Conservation (phyloP, 129 eudicot genomes). For the Arctium minus region DNA sequence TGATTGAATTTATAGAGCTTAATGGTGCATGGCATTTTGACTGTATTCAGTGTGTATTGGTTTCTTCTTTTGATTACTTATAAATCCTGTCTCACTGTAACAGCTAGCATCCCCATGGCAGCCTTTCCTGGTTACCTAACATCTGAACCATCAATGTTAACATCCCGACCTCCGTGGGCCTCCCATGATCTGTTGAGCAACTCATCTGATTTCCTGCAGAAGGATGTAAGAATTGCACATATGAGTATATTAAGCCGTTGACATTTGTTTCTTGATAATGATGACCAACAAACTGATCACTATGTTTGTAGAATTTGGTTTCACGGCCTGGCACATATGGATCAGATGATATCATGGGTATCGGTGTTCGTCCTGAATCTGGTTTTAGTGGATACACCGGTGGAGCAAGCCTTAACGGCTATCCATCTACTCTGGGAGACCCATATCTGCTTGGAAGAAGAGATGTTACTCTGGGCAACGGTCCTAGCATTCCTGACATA, state of each 20-base stretch:
- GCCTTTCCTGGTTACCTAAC: conserved; percentile 46
- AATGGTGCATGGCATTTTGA: background rate
- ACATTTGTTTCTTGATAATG: background rate
- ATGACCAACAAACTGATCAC: background rate
- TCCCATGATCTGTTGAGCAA: conserved; percentile 30
- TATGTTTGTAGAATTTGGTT: conserved; percentile 34
- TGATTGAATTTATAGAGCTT: background rate
- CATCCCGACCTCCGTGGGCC: conserved; percentile 29
- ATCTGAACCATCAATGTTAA: conserved; percentile 34
- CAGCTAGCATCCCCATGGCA: conserved; percentile 26
- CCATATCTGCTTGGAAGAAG: conserved; percentile 34
- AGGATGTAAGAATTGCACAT: conserved; percentile 49
- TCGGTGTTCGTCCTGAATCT: conserved; percentile 46
- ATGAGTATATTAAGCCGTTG: background rate
- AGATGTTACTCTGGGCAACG: conserved; percentile 36
- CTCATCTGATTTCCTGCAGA: conserved; percentile 37
- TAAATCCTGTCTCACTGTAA: background rate
- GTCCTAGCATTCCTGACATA: conserved; percentile 37
- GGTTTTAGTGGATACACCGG: conserved; percentile 34
- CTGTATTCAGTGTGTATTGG: background rate
- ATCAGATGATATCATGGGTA: conserved; percentile 30
- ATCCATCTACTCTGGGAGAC: conserved; percentile 42
- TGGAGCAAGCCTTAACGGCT: conserved; percentile 32
- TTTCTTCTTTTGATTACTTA: background rate
- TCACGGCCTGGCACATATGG: conserved; percentile 43